phyloP scores from a whole-genome alignment of 352 stramenopile genomes.

The Pythium coloratum region DNA sequence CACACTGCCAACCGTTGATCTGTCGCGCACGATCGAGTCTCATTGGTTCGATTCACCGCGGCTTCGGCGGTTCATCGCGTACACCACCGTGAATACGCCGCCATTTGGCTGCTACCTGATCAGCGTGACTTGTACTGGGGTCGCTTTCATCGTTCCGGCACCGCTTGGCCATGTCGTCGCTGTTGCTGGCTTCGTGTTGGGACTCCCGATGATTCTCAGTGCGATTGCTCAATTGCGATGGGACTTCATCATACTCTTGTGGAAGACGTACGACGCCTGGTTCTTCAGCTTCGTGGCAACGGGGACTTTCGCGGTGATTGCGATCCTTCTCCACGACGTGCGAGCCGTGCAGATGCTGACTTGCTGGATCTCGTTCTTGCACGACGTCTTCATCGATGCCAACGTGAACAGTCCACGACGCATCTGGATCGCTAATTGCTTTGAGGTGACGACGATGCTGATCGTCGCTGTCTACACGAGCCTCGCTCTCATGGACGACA shows the following conservation, averaged over 20 bases:
- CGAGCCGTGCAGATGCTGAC: neutral
- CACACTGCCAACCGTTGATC: neutral
- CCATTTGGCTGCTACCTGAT: neutral
- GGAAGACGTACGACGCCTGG: constrained; percentile 10
- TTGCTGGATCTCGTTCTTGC: constrained; percentile 4
- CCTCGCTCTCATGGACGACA: neutral
- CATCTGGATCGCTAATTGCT: neutral
- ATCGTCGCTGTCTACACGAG: neutral
- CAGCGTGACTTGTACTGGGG: neutral
- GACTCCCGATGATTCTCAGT: neutral
- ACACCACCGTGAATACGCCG: neutral
- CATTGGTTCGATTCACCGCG: constrained; percentile 1
- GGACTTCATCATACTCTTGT: neutral
- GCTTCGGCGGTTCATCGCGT: neutral
- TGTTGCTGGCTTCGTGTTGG: neutral
- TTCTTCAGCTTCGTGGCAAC: constrained; percentile 11
- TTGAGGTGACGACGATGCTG: neutral
- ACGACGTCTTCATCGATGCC: constrained; percentile 7
- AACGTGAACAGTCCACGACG: constrained; percentile 6
- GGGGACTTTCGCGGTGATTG: neutral
- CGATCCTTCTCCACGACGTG: neutral
- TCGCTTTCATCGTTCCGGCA: neutral
- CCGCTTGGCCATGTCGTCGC: neutral
- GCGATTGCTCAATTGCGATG: constrained; percentile 3
- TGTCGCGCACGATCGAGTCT: neutral